Evolutionary conservation across 495 filamentous ascomycete species (phyloP), one percentile per base, ranked within the genome.

Genomic region (Aspergillus avenaceus): DNA sequence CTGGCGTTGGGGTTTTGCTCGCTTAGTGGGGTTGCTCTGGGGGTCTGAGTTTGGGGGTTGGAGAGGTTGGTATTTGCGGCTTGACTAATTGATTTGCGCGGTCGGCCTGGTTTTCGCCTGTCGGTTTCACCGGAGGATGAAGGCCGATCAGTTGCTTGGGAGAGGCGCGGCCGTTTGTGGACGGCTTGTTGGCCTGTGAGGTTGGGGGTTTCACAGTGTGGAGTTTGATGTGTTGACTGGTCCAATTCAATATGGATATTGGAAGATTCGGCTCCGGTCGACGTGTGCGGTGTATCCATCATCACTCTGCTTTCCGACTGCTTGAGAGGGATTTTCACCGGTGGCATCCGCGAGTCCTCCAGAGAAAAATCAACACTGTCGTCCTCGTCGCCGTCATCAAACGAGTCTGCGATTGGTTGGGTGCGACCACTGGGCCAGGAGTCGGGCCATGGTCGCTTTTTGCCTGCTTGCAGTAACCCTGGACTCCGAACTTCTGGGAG

Each of bases 401-500:
- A 72, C 14, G 69, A 71, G 46, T 73, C 69, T 2, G 65, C 59
- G n/a, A 69, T 58, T 7, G 58, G 55, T 8, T 61, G 55, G 8
- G 51, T 53, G 13, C 52, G 64, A n/a, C 61, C 61, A 37, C 27
- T 56, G 0, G 60, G 45, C 36, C 63, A 66, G 4, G 63, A 60
- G 34, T 72, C 66, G 9, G 68, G 60, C 58, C 63, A 73, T 0
- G 60, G 41, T 23, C 70, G 71, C 38, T 72, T 74, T 27, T 61
- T 64, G 55, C 63, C 62, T 26, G 60, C 63, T 49, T 70, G 69
- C 1, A 74, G 56, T 14, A 73, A 53, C 38, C 65, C 71, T 2
- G 69, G 72, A 29, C 70, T 71, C 19, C 62, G 54, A 7, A 73
- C 63, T 56, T 70, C 62, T 3, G 71, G 63, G 3, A 73, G 43